A percentile compares a stretch with the other conserved stretches of the same genome.
Evolutionary conservation across 495 filamentous ascomycete species (phyloP).

Genomic region (Massariosphaeria phaeospora): DNA sequence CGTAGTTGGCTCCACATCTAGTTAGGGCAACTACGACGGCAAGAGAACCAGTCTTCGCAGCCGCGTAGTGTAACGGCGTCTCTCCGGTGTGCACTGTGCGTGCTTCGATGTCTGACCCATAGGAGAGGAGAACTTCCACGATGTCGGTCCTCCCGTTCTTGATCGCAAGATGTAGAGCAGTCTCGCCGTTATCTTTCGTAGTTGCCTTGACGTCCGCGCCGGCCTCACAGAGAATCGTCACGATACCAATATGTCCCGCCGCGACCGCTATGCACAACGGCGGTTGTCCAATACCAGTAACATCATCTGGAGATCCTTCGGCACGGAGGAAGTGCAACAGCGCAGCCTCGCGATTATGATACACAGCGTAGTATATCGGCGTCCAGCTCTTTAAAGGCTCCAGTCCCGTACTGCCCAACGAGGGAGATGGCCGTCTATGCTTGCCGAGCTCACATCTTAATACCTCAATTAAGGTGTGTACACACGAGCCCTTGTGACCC

Average conservation of each 20-base stretch:
- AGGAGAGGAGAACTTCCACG: constrained; percentile 13
- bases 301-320: constrained; percentile 20
- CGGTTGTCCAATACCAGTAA: not conserved
- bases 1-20: constrained; percentile 12
- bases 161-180: constrained; percentile 25
- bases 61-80: constrained; percentile 26
- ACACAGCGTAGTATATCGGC: constrained; percentile 18
- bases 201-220: constrained; percentile 12
- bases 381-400: constrained; percentile 18
- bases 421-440: not conserved
- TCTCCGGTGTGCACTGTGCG: constrained; percentile 12
- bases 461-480: constrained; percentile 23
- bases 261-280: constrained; percentile 16
- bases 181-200: constrained; percentile 17
- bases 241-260: constrained; percentile 8
- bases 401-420: not conserved
- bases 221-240: constrained; percentile 15
- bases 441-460: constrained; percentile 21
- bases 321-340: constrained; percentile 18
- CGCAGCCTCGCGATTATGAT: constrained; percentile 23
- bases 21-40: constrained; percentile 17
- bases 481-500: constrained; percentile 14
- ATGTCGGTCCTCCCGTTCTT: constrained; percentile 14
- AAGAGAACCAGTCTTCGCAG: constrained; percentile 13
- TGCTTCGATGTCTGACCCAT: constrained; percentile 15